Conservation (phyloP, 768 basidiomycete genomes). For the Pleurotus citrinopileatus region DNA sequence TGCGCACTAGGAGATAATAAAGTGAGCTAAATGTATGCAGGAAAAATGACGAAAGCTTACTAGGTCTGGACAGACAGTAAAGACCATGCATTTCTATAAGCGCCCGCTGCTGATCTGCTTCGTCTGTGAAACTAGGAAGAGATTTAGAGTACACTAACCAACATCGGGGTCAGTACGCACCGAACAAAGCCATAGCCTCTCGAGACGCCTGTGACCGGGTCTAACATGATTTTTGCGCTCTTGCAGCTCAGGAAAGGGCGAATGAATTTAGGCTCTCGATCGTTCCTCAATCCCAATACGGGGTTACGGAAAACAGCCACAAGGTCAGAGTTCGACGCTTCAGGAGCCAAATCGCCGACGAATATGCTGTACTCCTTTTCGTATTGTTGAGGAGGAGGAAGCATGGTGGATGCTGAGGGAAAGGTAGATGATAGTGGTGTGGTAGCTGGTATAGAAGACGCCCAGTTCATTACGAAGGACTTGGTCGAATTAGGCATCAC, state of each 20-base stretch:
- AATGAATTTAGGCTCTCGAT: conserved; percentile 86
- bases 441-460: conserved; percentile 36
- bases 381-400: conserved; percentile 50
- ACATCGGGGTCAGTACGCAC: conserved; percentile 33
- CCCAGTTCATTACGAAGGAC: conserved; percentile 84
- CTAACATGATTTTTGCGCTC: conserved; percentile 94
- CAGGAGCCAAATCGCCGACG: conserved; percentile 90
- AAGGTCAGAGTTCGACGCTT: conserved; percentile 94
- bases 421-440: conserved; percentile 30
- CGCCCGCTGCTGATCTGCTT: conserved; percentile 85
- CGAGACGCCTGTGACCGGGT: conserved; percentile 85
- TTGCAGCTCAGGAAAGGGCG: conserved; percentile 89
- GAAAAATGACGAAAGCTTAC: conserved; percentile 46
- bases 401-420: conserved; percentile 18
- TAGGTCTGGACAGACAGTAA: conserved; percentile 85
- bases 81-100: conserved; percentile 90
- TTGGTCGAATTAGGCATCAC: conserved; percentile 87
- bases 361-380: conserved; percentile 92
- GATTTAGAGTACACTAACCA: conserved; percentile 13
- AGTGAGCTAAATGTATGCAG: conserved; percentile 29
- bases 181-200: conserved; percentile 93
- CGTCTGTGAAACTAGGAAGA: conserved; percentile 73
- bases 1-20: conserved; percentile 60
- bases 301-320: conserved; percentile 92
- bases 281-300: conserved; percentile 78